These are phyloP conservation scores for Bathelium albidoporum DNA, from an alignment of 495 filamentous ascomycete genomes.

Conservation along the genomic window DNA sequence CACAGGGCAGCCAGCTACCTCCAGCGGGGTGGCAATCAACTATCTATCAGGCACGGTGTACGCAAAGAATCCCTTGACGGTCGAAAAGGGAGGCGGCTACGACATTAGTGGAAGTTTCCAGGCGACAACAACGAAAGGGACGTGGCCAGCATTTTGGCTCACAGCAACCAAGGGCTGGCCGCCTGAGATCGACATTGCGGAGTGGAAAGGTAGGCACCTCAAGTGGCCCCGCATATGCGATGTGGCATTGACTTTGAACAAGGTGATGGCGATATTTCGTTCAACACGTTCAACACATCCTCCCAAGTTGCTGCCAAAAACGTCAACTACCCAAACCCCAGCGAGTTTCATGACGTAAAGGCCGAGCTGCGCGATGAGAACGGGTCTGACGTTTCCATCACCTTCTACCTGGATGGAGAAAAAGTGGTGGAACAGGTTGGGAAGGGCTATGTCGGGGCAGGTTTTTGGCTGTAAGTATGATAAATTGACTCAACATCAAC, in stretches of 20 bases:
- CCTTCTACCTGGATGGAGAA: slow-evolving; percentile 44
- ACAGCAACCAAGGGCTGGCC: slow-evolving; percentile 22
- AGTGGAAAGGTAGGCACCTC: slow-evolving; percentile 44
- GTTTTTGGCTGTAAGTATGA: slow-evolving; percentile 2
- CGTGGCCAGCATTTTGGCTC: slow-evolving; percentile 42
- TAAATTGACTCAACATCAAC: slow-evolving; percentile 29
- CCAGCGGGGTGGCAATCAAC: slow-evolving; percentile 40
- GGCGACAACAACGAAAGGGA: slow-evolving; percentile 42
- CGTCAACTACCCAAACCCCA: slow-evolving; percentile 39
- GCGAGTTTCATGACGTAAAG: slow-evolving; percentile 40
- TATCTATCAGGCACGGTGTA: slow-evolving; percentile 43
- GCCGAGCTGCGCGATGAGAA: slow-evolving; percentile 44
- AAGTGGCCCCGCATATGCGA: background rate
- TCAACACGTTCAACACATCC: slow-evolving; percentile 52
- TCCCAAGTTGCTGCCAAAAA: slow-evolving; percentile 38
- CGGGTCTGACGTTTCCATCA: slow-evolving; percentile 41
- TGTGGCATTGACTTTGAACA: background rate
- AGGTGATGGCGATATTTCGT: slow-evolving; percentile 43
- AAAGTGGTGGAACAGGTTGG: slow-evolving; percentile 44
- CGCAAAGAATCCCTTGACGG: slow-evolving; percentile 33
- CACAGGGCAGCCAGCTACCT: slow-evolving; percentile 34
- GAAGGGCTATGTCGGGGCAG: slow-evolving; percentile 25
- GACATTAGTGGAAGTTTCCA: slow-evolving; percentile 44
- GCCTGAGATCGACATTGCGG: slow-evolving; percentile 51
- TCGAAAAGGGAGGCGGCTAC: slow-evolving; percentile 38